Conservation (phyloP, 208 protist genomes). For the Jaenimonas drosophilae region DNA sequence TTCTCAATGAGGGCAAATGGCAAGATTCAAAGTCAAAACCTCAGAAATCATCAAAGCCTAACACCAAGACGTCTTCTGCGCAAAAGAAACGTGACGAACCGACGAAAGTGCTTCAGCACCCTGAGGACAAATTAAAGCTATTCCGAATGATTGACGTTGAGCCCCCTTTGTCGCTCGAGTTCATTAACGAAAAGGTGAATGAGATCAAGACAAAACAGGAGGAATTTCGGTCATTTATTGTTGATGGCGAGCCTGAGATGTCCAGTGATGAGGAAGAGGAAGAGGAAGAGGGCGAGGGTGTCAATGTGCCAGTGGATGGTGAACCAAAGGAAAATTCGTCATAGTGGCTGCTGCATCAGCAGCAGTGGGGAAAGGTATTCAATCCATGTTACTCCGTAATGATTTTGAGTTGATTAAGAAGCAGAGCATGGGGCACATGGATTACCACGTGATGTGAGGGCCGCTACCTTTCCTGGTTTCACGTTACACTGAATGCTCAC, state of each 20-base stretch:
- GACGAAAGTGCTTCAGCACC: constrained; percentile 36
- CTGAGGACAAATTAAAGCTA: constrained; percentile 52
- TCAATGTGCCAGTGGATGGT: not conserved
- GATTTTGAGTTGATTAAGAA: no score
- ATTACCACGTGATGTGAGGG: no score
- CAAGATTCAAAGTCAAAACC: constrained; percentile 13
- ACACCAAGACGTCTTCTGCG: not conserved
- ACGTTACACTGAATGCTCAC: no score
- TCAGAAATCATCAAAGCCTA: constrained; percentile 8
- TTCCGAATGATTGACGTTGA: constrained; percentile 51
- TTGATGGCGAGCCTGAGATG: constrained; percentile 30
- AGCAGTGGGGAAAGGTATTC: no score
- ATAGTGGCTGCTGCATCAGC: not conserved
- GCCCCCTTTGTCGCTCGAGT: constrained; percentile 22
- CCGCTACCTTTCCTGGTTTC: no score
- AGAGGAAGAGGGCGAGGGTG: no score
- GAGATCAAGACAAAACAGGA: constrained; percentile 25
- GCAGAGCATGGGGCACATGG: no score
- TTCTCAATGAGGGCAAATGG: constrained; percentile 68
- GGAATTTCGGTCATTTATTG: constrained; percentile 42
- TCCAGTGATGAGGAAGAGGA: constrained; percentile 65
- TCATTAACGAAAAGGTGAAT: constrained; percentile 31
- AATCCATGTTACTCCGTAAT: no score
- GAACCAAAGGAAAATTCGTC: not conserved
- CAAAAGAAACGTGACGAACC: constrained; percentile 8